These are phyloP conservation scores for Tricholoma furcatifolium DNA, from an alignment of 768 basidiomycete species.

Conservation along the genomic window DNA sequence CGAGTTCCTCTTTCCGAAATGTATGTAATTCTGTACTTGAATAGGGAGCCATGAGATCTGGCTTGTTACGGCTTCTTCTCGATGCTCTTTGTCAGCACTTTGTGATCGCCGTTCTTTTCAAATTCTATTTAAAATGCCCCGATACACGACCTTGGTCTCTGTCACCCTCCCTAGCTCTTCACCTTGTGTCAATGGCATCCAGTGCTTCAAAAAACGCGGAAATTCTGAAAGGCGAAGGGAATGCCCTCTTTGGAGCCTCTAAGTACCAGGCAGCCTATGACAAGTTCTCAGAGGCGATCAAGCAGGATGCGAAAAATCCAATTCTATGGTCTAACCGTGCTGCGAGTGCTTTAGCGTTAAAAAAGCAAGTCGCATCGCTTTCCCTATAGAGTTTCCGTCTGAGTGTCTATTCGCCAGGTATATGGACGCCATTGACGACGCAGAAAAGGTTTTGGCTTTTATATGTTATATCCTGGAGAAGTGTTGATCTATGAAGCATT, in stretches of 20 bases:
- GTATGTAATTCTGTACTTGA: no score
- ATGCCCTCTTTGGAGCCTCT: slow-evolving; percentile 32
- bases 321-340: slow-evolving; percentile 48
- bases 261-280: slow-evolving; percentile 32
- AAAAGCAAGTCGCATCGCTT: slow-evolving; percentile 24
- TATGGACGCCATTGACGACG: slow-evolving; percentile 30
- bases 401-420: slow-evolving; percentile 21
- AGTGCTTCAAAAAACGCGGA: slow-evolving; percentile 16
- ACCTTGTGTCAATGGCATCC: no score
- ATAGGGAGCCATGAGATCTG: no score
- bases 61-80: no score
- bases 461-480: not conserved
- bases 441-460: slow-evolving; percentile 24
- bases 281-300: slow-evolving; percentile 43
- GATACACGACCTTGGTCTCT: no score
- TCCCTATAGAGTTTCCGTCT: not conserved
- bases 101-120: no score
- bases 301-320: slow-evolving; percentile 34
- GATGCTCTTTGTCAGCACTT: no score
- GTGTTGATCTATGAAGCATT: not conserved
- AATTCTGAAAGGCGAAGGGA: slow-evolving; percentile 40
- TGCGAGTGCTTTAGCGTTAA: slow-evolving; percentile 34
- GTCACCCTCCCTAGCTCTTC: no score
- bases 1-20: no score
- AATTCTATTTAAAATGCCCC: no score